Conservation (phyloP, 202 grass and related monocot species). For the Schoenoplectus triqueter region DNA sequence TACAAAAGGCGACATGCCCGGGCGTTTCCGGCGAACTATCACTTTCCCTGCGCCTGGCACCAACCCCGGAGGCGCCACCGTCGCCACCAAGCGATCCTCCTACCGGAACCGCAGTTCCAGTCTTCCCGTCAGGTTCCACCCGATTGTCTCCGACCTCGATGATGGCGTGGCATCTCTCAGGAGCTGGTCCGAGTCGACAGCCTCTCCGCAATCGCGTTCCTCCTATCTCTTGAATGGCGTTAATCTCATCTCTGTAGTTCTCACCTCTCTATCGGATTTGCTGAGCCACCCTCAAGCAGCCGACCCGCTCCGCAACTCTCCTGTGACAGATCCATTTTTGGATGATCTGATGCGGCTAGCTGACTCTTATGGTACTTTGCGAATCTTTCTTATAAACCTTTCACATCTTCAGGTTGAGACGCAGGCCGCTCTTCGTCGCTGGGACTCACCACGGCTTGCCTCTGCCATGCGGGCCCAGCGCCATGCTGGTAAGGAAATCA, state of each 20-base stretch:
- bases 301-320: slow-evolving; percentile 58
- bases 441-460: slow-evolving; percentile 47
- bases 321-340: slow-evolving; percentile 57
- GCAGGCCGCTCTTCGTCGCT: slow-evolving; percentile 51
- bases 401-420: slow-evolving; percentile 53
- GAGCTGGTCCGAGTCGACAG: neutral
- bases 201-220: slow-evolving; percentile 6
- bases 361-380: slow-evolving; percentile 64
- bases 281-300: slow-evolving; percentile 69
- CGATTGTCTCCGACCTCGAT: slow-evolving; percentile 59
- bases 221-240: slow-evolving; percentile 34
- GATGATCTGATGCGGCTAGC: slow-evolving; percentile 77
- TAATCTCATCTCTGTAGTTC: slow-evolving; percentile 37
- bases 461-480: slow-evolving; percentile 49
- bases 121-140: slow-evolving; percentile 78
- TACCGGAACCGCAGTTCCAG: slow-evolving; percentile 72
- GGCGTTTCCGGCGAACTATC: slow-evolving; percentile 67
- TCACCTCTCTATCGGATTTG: slow-evolving; percentile 57
- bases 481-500: slow-evolving; percentile 47
- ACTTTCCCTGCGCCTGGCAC: slow-evolving; percentile 62
- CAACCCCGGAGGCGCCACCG: slow-evolving; percentile 38
- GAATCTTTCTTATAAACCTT: slow-evolving; percentile 44
- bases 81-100: slow-evolving; percentile 39
- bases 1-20: slow-evolving; percentile 40
- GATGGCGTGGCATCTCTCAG: slow-evolving; percentile 56